phyloP scores from a whole-genome alignment of 2,329 filamentous ascomycete species.

The Eurotiales sp. region DNA sequence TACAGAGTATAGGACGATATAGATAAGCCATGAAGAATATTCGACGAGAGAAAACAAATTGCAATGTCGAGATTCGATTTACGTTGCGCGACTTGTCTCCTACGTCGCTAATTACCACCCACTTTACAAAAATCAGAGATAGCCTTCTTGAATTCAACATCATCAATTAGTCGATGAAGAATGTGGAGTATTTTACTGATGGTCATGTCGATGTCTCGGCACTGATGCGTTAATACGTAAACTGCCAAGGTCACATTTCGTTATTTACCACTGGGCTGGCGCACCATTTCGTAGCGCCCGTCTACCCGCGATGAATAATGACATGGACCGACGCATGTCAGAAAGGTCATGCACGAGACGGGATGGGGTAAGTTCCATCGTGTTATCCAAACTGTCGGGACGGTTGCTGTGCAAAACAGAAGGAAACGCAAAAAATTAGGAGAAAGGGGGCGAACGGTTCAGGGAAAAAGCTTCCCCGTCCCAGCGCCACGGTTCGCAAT shows the following conservation, averaged over 20 bases:
- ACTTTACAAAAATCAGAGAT: background rate
- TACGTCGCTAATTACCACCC: background rate
- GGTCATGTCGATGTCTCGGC: no score
- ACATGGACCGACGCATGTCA: constrained; percentile 16
- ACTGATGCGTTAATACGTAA: no score
- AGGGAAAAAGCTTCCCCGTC: constrained; percentile 12
- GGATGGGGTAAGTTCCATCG: constrained; percentile 14
- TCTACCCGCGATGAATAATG: constrained; percentile 12
- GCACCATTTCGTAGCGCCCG: constrained; percentile 18
- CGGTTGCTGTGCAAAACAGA: constrained; percentile 13
- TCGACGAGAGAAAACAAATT: background rate
- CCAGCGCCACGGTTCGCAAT: constrained; percentile 17
- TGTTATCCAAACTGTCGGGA: constrained; percentile 18
- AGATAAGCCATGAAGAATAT: background rate
- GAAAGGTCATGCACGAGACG: constrained; percentile 16
- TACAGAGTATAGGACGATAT: background rate
- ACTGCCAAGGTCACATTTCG: background rate
- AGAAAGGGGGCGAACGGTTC: background rate
- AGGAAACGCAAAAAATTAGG: background rate
- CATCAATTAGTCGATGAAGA: background rate
- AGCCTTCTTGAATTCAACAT: background rate
- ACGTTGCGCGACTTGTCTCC: background rate
- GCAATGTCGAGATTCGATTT: no score
- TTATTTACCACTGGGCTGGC: constrained; percentile 13
- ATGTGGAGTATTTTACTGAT: no score